Evolutionary conservation across 1,284 basidiomycete species (phyloP), one percentile per base, ranked within the genome.

Genomic region (Leccinum huronense): DNA sequence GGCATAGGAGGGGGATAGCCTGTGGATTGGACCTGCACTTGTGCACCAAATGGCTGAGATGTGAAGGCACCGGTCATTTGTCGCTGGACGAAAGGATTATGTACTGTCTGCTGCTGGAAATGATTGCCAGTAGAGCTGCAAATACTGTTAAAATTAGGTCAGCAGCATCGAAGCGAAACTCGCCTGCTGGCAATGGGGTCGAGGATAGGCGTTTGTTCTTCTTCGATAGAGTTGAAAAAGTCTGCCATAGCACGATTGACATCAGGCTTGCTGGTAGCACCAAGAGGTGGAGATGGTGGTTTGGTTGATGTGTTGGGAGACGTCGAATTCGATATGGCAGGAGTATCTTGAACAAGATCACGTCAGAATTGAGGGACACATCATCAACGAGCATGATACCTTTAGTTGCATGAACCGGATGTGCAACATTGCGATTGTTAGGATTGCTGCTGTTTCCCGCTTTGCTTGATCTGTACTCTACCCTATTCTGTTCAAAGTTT

Each of bases 401-500:
- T 67, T 48, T 58, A 13, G 62, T 54, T 57, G n/a, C 56, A 23
- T 64, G 65, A 30, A 58, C 34, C 3, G 63, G 62, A 70, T 62
- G 57, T 73, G 77, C 68, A 60, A 73, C 61, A 73, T 72, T 65
- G n/a, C 57, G 65, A 68, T 68, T 61, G 67, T 74, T 77, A 19
- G 72, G 72, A 67, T 77, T 80, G 31, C 82, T 83, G 66, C 95
- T 92, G 0, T 87, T 86, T 6, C 88, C 82, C n/a, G 85, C 85
- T 76, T 94, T 94, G 75, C 89, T 95, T 51, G 89, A 83, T 78
- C 87, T 94, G 80, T 99, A 98, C 73, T 98, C 96, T 19, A 91
- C 80, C 62, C 97, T 82, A 74, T 97, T 98, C 76, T 94, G 86
- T 77, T 98, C 97, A 75, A 98, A 99, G 76, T 95, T 95, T 16